Evolutionary conservation across 1,284 basidiomycete genomes (phyloP).

Genomic region (Trametes polyzona): DNA sequence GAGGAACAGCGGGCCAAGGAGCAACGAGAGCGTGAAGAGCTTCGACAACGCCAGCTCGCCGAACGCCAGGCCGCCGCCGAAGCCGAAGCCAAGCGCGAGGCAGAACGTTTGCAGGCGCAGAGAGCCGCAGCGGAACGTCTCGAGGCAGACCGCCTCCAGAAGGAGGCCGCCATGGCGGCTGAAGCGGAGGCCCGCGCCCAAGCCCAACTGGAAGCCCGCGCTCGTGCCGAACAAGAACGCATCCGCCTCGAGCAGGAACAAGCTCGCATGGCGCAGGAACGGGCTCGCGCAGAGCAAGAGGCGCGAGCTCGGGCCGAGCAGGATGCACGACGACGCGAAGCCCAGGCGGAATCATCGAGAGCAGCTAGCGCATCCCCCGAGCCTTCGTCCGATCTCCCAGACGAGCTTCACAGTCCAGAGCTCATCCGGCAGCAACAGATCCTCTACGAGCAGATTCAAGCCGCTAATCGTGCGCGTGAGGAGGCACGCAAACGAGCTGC

Average conservation of each 20-base stretch:
- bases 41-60: constrained; percentile 19
- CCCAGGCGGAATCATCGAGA: not conserved
- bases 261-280: too few relatives aligned
- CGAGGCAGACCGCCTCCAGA: constrained; percentile 1
- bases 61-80: not conserved
- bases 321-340: constrained; percentile 2
- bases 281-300: too few relatives aligned
- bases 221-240: constrained; percentile 16
- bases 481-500: constrained; percentile 3
- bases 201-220: constrained; percentile 2
- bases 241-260: too few relatives aligned
- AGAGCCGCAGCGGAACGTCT: not conserved
- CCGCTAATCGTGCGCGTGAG: constrained; percentile 11
- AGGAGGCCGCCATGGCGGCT: constrained; percentile 1
- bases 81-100: constrained; percentile 7
- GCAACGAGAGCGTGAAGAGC: constrained; percentile 28
- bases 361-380: not conserved
- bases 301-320: too few relatives aligned
- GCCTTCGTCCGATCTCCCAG: constrained; percentile 1
- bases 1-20: constrained; percentile 9
- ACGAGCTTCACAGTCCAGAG: constrained; percentile 22
- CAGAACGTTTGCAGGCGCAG: not conserved
- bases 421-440: constrained; percentile 30
- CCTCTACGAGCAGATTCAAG: constrained; percentile 20
- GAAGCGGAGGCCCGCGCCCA: constrained; percentile 4